phyloP scores from a whole-genome alignment of 2,329 filamentous ascomycete genomes.

The Trichoderma sp. region DNA sequence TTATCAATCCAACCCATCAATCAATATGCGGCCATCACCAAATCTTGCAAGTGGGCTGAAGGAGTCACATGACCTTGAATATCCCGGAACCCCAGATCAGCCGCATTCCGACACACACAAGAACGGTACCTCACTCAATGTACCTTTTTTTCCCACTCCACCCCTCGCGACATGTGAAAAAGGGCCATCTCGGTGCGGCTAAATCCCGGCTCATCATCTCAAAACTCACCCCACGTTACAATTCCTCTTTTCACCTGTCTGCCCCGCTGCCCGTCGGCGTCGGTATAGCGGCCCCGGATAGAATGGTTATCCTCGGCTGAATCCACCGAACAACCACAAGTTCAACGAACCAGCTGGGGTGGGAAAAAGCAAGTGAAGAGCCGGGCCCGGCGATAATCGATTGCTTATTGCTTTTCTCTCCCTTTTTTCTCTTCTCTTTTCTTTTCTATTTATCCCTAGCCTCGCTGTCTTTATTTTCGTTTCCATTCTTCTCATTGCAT shows the following conservation, averaged over 20 bases:
- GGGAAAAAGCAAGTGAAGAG: not conserved
- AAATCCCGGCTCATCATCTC: not conserved
- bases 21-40: not conserved
- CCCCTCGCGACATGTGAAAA: constrained; percentile 14
- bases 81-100: constrained; percentile 12
- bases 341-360: not conserved
- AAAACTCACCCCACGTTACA: not conserved
- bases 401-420: not conserved
- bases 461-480: not conserved
- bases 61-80: not conserved
- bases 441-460: not conserved
- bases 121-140: not conserved
- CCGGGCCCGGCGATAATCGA: not conserved
- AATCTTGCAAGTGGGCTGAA: constrained; percentile 12
- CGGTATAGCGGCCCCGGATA: not conserved
- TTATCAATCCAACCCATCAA: not conserved
- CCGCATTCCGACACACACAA: constrained; percentile 1
- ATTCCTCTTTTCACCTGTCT: not conserved
- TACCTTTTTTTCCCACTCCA: not conserved
- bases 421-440: not conserved
- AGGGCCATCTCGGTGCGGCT: not conserved
- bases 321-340: not conserved
- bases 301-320: constrained; percentile 29
- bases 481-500: not conserved
- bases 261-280: not conserved